phyloP scores from a whole-genome alignment of 2,329 filamentous ascomycete genomes.

The Niveomyces coronatus region DNA sequence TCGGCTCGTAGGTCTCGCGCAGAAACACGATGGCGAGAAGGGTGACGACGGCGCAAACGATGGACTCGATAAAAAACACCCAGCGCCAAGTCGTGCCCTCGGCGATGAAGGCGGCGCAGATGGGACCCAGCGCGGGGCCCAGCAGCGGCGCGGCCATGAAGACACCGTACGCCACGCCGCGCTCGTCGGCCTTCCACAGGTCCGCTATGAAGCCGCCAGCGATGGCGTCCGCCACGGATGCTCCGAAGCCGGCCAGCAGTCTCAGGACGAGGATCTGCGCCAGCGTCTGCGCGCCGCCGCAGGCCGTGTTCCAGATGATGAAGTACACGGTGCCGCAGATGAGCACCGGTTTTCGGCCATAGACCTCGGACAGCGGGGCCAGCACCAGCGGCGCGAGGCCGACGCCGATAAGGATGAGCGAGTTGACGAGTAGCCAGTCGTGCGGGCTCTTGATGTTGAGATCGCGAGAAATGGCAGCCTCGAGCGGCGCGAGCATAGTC shows the following conservation, averaged over 20 bases:
- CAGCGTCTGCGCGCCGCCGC: too few relatives aligned
- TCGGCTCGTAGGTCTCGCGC: constrained; percentile 49
- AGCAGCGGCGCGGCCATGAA: constrained; percentile 27
- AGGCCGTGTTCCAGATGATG: constrained; percentile 26
- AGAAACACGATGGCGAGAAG: constrained; percentile 41
- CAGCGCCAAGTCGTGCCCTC: constrained; percentile 56
- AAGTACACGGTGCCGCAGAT: constrained; percentile 22
- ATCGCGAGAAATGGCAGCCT: too few relatives aligned
- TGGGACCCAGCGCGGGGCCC: constrained; percentile 57
- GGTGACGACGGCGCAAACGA: constrained; percentile 45
- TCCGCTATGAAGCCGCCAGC: constrained; percentile 27
- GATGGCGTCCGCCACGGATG: constrained; percentile 21
- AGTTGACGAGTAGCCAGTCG: too few relatives aligned
- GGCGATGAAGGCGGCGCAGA: constrained; percentile 55
- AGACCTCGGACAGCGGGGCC: constrained; percentile 24
- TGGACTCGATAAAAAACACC: constrained; percentile 58
- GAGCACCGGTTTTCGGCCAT: constrained; percentile 25
- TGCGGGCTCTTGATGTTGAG: too few relatives aligned
- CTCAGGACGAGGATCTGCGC: too few relatives aligned
- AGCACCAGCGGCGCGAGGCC: too few relatives aligned
- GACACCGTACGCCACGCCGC: constrained; percentile 26
- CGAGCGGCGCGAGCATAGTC: too few relatives aligned
- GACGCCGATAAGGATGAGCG: too few relatives aligned
- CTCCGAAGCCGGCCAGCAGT: constrained; percentile 18
- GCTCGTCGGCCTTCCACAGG: constrained; percentile 24